A percentile compares a stretch with the other conserved stretches of the same genome.
phyloP scores from a whole-genome alignment of 106 monocot species.

The Hemerocallis citrina region DNA sequence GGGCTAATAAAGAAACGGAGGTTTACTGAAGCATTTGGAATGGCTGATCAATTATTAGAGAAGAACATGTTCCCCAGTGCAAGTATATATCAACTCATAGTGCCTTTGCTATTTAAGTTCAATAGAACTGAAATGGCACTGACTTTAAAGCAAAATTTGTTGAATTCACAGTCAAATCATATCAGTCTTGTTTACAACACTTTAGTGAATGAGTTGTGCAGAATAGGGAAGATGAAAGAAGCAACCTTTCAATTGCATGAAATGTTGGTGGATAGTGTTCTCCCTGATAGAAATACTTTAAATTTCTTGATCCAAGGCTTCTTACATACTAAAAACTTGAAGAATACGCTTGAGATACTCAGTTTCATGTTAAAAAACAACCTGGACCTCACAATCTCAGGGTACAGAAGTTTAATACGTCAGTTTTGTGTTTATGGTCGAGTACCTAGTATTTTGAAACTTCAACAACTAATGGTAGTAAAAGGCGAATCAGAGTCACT shows the following conservation, averaged over 20 bases:
- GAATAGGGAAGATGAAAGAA: slow-evolving; percentile 27
- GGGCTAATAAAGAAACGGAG: slow-evolving; percentile 48
- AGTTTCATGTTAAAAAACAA: slow-evolving; percentile 48
- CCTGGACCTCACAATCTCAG: slow-evolving; percentile 23
- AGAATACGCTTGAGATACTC: slow-evolving; percentile 40
- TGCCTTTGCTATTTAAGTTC: slow-evolving; percentile 27
- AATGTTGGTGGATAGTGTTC: slow-evolving; percentile 18
- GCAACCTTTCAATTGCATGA: slow-evolving; percentile 40
- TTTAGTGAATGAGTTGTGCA: slow-evolving; percentile 41
- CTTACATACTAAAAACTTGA: slow-evolving; percentile 28
- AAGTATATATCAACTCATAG: slow-evolving; percentile 20
- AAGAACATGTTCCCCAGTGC: slow-evolving; percentile 18
- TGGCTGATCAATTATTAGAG: slow-evolving; percentile 36
- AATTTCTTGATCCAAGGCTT: slow-evolving; percentile 49
- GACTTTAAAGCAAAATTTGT: slow-evolving; percentile 29
- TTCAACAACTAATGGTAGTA: slow-evolving; percentile 28
- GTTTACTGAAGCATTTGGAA: slow-evolving; percentile 30
- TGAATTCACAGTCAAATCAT: slow-evolving; percentile 8
- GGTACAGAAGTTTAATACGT: slow-evolving; percentile 49
- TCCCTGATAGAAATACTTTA: slow-evolving; percentile 28
- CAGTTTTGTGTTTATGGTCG: slow-evolving; percentile 19
- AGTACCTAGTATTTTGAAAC: slow-evolving; percentile 23
- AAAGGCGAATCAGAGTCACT: slow-evolving; percentile 8
- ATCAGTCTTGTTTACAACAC: slow-evolving; percentile 13
- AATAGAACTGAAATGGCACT: slow-evolving; percentile 23